phyloP scores from a whole-genome alignment of 2,329 filamentous ascomycete genomes.

The Sphaerulina musiva region DNA sequence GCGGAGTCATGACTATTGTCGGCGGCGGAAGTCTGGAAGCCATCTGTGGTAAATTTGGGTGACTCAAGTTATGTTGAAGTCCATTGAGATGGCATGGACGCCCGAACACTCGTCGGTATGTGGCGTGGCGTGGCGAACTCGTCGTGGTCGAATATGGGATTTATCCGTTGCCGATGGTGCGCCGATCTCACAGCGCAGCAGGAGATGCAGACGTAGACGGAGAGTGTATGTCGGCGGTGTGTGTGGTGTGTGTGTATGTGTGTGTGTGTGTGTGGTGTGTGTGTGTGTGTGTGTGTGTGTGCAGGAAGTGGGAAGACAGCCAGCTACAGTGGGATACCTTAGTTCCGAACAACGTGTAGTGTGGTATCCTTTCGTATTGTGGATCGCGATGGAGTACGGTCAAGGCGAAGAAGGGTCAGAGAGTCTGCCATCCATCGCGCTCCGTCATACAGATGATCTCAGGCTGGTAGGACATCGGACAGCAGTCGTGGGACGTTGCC shows the following conservation, averaged over 20 bases:
- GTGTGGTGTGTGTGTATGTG: not conserved
- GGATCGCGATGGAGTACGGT: constrained; percentile 1
- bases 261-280: not conserved
- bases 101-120: not conserved
- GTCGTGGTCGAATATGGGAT: not conserved
- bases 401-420: not conserved
- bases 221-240: not conserved
- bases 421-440: not conserved
- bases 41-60: constrained; percentile 9
- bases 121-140: not conserved
- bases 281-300: not conserved
- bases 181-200: not conserved
- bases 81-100: constrained; percentile 3
- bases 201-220: not conserved
- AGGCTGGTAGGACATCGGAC: constrained; percentile 2
- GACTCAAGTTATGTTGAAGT: constrained; percentile 6
- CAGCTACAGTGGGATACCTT: not conserved
- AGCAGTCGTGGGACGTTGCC: not conserved
- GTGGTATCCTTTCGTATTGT: not conserved
- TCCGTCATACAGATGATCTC: constrained; percentile 2
- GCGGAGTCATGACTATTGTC: constrained; percentile 22
- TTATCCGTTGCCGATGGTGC: not conserved
- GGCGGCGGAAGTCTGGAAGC: constrained; percentile 12
- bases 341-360: not conserved
- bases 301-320: not conserved